phyloP scores from a whole-genome alignment of 345 rosid species.

The Gynandropsis gynandra region DNA sequence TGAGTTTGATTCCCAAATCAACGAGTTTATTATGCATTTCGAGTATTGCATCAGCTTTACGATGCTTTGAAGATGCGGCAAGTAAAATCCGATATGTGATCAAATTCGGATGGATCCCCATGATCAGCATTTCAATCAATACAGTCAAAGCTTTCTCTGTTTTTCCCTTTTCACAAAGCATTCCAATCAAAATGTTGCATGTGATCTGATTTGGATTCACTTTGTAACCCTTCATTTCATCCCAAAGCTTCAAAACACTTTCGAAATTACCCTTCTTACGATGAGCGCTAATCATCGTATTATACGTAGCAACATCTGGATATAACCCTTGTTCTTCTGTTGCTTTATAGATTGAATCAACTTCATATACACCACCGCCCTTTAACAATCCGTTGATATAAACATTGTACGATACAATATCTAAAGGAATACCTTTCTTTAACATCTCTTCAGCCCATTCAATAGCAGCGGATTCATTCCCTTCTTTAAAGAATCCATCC shows the following conservation, averaged over 20 bases:
- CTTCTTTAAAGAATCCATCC: conserved; percentile 78
- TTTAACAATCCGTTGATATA: conserved; percentile 60
- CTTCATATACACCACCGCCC: conserved; percentile 53
- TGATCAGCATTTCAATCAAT: conserved; percentile 42
- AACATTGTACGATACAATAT: conserved; percentile 73
- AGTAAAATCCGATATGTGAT: conserved; percentile 48
- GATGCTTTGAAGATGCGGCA: conserved; percentile 40
- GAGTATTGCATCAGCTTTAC: conserved; percentile 47
- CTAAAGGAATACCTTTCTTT: conserved; percentile 49
- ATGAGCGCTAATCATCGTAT: conserved; percentile 61
- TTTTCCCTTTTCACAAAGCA: conserved; percentile 44
- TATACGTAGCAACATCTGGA: conserved; percentile 64
- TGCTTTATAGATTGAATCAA: conserved; percentile 43
- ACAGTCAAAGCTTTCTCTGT: conserved; percentile 46
- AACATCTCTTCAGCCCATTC: conserved; percentile 62
- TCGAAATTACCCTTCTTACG: conserved; percentile 50
- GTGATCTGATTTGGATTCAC: conserved; percentile 58
- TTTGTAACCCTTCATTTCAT: conserved; percentile 51
- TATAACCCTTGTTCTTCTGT: conserved; percentile 63
- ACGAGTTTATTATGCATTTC: conserved; percentile 52
- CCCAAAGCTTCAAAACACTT: conserved; percentile 50
- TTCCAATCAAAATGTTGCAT: conserved; percentile 49
- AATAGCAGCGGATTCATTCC: conserved; percentile 65
- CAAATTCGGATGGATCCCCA: conserved; percentile 47
- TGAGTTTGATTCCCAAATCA: conserved; percentile 47